Conservation (phyloP, 2,329 filamentous ascomycete genomes). For the Monilinia aucupariae region DNA sequence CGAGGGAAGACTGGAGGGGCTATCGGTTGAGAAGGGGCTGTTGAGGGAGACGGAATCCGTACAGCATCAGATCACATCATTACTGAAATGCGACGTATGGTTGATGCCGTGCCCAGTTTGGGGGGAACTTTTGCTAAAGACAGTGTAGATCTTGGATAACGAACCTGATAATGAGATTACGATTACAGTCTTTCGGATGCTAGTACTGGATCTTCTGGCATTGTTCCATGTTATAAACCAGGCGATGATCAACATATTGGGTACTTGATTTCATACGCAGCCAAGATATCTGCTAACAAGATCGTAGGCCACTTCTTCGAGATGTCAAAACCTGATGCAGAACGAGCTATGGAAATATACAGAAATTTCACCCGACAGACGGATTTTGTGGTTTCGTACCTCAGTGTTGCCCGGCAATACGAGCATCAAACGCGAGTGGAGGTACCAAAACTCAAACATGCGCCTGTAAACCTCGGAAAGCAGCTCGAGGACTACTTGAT, state of each 20-base stretch:
- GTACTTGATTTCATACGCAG: slow-evolving; percentile 44
- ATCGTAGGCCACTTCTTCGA: slow-evolving; percentile 87
- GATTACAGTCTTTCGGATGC: slow-evolving; percentile 82
- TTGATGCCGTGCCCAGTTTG: neutral
- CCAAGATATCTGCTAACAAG: slow-evolving; percentile 23
- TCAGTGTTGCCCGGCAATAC: slow-evolving; percentile 80
- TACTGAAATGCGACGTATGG: slow-evolving; percentile 85
- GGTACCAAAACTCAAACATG: slow-evolving; percentile 95
- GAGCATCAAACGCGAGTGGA: slow-evolving; percentile 89
- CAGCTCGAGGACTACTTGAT: slow-evolving; percentile 92
- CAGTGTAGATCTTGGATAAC: slow-evolving; percentile 66
- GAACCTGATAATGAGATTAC: slow-evolving; percentile 97
- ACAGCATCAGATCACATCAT: slow-evolving; percentile 76
- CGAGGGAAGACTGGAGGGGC: slow-evolving; percentile 74
- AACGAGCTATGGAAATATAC: slow-evolving; percentile 87
- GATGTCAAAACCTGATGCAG: slow-evolving; percentile 91
- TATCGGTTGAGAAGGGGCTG: slow-evolving; percentile 86
- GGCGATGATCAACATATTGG: slow-evolving; percentile 92
- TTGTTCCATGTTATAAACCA: slow-evolving; percentile 96
- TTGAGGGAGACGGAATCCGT: slow-evolving; percentile 87
- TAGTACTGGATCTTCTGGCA: slow-evolving; percentile 83
- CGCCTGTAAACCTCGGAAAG: slow-evolving; percentile 81
- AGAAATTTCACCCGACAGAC: slow-evolving; percentile 88
- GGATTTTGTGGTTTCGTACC: slow-evolving; percentile 84
- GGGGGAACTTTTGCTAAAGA: slow-evolving; percentile 20